Percentiles rank a stretch among this genome's conserved stretches.
Evolutionary conservation across 345 rosid genomes (phyloP).

Genomic region (Cardamine occulta): DNA sequence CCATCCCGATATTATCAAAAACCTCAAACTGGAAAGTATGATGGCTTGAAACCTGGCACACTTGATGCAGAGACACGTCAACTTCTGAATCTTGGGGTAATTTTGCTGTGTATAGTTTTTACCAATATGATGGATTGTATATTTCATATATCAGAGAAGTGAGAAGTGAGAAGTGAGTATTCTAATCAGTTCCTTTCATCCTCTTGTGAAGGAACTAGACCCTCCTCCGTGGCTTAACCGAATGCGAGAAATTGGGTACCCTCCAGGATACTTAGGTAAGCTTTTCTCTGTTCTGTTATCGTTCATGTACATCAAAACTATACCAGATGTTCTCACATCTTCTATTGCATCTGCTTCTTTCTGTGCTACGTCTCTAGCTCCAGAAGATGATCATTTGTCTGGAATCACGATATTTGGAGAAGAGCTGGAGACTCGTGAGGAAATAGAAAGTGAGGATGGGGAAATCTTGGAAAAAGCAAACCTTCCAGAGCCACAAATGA

Average conservation of each 20-base stretch:
- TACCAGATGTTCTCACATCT: slow-evolving; percentile 7
- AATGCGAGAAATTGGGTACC: slow-evolving; percentile 98
- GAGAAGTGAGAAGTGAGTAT: background rate
- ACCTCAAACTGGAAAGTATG: slow-evolving; percentile 76
- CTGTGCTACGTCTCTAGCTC: slow-evolving; percentile 47
- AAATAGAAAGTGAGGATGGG: slow-evolving; percentile 67
- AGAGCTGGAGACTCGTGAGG: slow-evolving; percentile 39
- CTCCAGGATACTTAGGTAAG: slow-evolving; percentile 95
- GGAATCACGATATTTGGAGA: slow-evolving; percentile 82
- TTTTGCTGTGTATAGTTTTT: background rate
- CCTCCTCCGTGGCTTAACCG: slow-evolving; percentile 98
- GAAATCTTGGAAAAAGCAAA: slow-evolving; percentile 56
- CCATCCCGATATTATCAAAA: slow-evolving; percentile 76
- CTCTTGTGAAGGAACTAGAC: slow-evolving; percentile 75
- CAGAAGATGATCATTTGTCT: slow-evolving; percentile 71
- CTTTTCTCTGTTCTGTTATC: background rate
- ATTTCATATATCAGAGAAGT: background rate
- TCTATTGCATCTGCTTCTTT: slow-evolving; percentile 11
- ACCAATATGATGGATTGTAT: background rate
- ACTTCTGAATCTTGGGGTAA: slow-evolving; percentile 90
- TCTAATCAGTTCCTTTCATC: background rate
- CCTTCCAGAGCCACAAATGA: slow-evolving; percentile 51
- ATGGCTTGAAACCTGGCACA: slow-evolving; percentile 82
- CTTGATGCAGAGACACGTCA: slow-evolving; percentile 80
- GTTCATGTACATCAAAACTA: background rate